These are phyloP conservation scores for Tremella fuciformis DNA, from an alignment of 768 basidiomycete species.

Conservation along the genomic window DNA sequence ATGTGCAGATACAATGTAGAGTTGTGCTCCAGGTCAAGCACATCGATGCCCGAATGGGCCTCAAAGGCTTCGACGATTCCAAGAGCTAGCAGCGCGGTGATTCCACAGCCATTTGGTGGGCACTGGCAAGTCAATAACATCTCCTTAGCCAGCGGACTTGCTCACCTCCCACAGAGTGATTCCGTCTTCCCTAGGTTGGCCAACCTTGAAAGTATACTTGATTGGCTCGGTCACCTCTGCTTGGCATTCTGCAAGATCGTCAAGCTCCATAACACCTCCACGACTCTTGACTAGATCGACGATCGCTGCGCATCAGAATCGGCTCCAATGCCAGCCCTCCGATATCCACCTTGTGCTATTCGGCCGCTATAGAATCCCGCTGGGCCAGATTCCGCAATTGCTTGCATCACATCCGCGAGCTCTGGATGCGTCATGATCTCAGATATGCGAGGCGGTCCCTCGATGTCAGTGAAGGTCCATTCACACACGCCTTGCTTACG, in stretches of 20 bases:
- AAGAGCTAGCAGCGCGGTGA: constrained; percentile 86
- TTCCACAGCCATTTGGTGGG: constrained; percentile 96
- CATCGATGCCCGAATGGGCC: constrained; percentile 65
- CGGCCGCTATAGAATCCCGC: constrained; percentile 92
- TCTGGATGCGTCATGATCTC: constrained; percentile 77
- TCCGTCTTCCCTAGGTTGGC: constrained; percentile 60
- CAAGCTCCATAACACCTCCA: constrained; percentile 89
- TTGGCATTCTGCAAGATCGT: constrained; percentile 82
- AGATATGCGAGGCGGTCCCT: constrained; percentile 66
- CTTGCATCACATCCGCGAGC: constrained; percentile 78
- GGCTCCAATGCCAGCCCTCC: constrained; percentile 72
- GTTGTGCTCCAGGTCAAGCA: constrained; percentile 83
- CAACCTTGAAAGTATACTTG: constrained; percentile 67
- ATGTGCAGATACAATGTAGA: constrained; percentile 83
- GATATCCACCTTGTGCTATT: constrained; percentile 76
- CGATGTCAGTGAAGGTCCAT: constrained; percentile 58
- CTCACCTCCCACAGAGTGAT: constrained; percentile 87
- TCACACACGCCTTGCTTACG: constrained; percentile 18
- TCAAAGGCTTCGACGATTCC: constrained; percentile 88
- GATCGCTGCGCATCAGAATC: constrained; percentile 20
- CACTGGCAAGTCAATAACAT: constrained; percentile 58
- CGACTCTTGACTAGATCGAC: constrained; percentile 65
- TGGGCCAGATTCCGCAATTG: constrained; percentile 74
- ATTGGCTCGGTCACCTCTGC: constrained; percentile 84
- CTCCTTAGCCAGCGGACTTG: not conserved